Base-by-base conservation (phyloP, 179 eudicot species). In the Pouteria campechiana region DNA sequence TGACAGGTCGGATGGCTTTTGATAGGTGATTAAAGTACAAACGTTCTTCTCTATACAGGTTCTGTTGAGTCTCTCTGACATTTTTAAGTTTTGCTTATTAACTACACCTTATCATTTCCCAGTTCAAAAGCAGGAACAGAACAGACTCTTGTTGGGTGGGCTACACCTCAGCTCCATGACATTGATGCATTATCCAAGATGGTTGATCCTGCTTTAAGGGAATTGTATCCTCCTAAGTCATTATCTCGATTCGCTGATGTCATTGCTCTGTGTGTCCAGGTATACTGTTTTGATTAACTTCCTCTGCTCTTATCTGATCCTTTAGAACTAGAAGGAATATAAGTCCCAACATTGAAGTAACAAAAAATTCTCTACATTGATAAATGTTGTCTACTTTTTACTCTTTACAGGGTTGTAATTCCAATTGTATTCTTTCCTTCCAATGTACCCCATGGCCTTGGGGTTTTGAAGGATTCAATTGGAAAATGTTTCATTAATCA, bases 91-190 rank as follows among this genome's bases (percentile, higher is more conserved):
- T 42, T 12, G 6, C 46, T 32, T 49, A 4, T 31, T 16, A 17
- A n/a, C 27, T 24, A 42, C 31, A 29, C 37, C 32, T 45, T 6
- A 21, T 39, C n/a, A 5, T 49, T 53, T 29, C 48, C 34, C 76
- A 90, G 98, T 69, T 82, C 92, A 56, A 86, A 90, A 54, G 57
- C 80, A 13, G 75, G 98, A 61, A 34, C 78, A 7, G 96, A 87
- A 54, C 96, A 83, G 41, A 72, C 73, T 10, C 90, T 87, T 17
- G 96, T 80, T 11, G 60, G 81, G 55, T 87, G 96, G 96, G 96
- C 96, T 20, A 61, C 79, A 12, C 84, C 92, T 11, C 86, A 75
- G 44, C 88, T 87, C 32, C 94, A 87, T 49, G 96, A 87, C 60
- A 79, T 83, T 20, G 96, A 87, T 46, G 83, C 94, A 37, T 66